These are phyloP conservation scores for Gossypium davidsonii DNA, from an alignment of 441 rosid species.

Conservation along the genomic window DNA sequence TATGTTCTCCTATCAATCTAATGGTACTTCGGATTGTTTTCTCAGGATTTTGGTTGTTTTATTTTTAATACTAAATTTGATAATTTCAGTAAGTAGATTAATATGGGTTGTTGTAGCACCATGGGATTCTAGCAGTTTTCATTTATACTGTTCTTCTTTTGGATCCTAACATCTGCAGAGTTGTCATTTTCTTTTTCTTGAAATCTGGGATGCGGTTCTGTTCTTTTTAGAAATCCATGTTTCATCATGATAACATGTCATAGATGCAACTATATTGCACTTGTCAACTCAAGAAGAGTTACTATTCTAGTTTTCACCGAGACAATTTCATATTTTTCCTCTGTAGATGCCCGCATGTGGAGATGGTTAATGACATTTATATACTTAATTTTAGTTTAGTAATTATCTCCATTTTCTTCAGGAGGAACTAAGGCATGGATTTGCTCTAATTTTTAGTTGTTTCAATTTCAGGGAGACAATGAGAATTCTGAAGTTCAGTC, in stretches of 20 bases:
- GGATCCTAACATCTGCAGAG: background rate
- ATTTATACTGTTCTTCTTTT: background rate
- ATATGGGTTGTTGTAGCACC: background rate
- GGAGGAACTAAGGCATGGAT: slow-evolving; percentile 5
- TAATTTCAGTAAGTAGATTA: slow-evolving; percentile 12
- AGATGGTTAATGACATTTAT: background rate
- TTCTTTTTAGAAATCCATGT: slow-evolving; percentile 1
- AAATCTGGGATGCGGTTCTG: background rate
- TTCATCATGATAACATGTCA: slow-evolving; percentile 7
- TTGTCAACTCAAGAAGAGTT: slow-evolving; percentile 2
- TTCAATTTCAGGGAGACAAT: slow-evolving; percentile 29
- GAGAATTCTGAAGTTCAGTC: slow-evolving; percentile 4
- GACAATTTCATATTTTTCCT: background rate
- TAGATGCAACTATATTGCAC: background rate
- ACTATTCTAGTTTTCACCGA: background rate
- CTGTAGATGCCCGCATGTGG: background rate
- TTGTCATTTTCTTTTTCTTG: background rate
- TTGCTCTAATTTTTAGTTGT: slow-evolving; percentile 1
- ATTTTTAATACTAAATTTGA: slow-evolving; percentile 8
- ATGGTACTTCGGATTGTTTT: background rate
- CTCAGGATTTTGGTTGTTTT: slow-evolving; percentile 6
- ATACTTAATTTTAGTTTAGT: background rate
- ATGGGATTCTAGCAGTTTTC: background rate
- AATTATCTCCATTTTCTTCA: background rate
- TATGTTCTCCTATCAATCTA: background rate